These are phyloP conservation scores for Microcyclosporella mali DNA, from an alignment of 2,329 filamentous ascomycete genomes.

Conservation along the genomic window DNA sequence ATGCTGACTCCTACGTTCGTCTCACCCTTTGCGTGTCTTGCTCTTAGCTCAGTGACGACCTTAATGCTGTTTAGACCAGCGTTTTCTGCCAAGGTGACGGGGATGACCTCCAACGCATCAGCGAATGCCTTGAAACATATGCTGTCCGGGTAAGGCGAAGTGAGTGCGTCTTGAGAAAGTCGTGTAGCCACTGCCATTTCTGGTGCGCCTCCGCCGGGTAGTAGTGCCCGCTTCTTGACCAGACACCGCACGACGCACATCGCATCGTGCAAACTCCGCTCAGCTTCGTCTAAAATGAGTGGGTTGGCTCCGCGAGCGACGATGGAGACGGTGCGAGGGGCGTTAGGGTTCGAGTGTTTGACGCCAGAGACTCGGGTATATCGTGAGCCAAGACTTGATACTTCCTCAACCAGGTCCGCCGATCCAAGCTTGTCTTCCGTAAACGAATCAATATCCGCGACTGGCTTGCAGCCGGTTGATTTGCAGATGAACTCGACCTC, in stretches of 20 bases:
- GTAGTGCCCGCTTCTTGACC: conserved; percentile 99
- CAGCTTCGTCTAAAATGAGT: conserved; percentile 92
- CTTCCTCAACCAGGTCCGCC: conserved; percentile 90
- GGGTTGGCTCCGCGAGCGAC: conserved; percentile 91
- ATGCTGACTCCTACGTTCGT: conserved; percentile 96
- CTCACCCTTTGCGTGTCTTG: conserved; percentile 91
- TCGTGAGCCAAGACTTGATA: conserved; percentile 76
- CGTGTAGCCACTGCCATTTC: conserved; percentile 94
- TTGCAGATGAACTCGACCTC: conserved; percentile 99
- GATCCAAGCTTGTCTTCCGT: conserved; percentile 95
- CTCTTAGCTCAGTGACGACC: conserved; percentile 91
- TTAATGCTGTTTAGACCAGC: conserved; percentile 97
- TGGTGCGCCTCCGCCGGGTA: conserved; percentile 90
- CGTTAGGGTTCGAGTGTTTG: conserved; percentile 54
- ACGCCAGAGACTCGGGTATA: conserved; percentile 95
- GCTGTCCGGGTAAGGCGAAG: conserved; percentile 81
- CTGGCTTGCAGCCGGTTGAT: conserved; percentile 96
- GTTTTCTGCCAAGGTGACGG: conserved; percentile 94
- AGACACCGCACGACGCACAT: conserved; percentile 95
- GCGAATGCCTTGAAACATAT: conserved; percentile 99
- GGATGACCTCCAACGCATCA: conserved; percentile 93
- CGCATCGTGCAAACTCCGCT: conserved; percentile 92
- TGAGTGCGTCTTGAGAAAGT: conserved; percentile 73
- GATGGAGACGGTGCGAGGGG: conserved; percentile 82
- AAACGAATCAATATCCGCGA: conserved; percentile 97